Evolutionary conservation across 2,329 filamentous ascomycete species (phyloP).

Genomic region (Chrysosporium keratinophilum): DNA sequence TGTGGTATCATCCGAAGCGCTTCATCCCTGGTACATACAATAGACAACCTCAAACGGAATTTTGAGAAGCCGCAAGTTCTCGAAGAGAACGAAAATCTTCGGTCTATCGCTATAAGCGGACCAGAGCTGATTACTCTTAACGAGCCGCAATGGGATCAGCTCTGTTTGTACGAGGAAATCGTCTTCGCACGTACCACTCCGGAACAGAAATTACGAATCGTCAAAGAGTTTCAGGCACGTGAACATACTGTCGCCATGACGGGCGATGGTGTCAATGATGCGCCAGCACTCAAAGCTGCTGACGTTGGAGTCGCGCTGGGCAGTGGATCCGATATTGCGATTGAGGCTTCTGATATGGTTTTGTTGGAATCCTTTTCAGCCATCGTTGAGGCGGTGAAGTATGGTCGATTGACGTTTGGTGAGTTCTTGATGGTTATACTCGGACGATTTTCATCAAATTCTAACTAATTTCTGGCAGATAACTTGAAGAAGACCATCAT

Average conservation of each 20-base stretch:
- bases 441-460: background rate
- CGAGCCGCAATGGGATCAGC: slow-evolving; percentile 57
- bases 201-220: slow-evolving; percentile 69
- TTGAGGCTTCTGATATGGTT: slow-evolving; percentile 54
- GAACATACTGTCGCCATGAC: slow-evolving; percentile 48
- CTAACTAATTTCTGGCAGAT: slow-evolving; percentile 34
- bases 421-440: slow-evolving; percentile 1
- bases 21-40: slow-evolving; percentile 41
- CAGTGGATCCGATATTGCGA: slow-evolving; percentile 50
- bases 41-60: slow-evolving; percentile 42
- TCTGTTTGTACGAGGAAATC: slow-evolving; percentile 58
- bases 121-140: slow-evolving; percentile 56
- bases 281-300: slow-evolving; percentile 48
- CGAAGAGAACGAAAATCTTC: slow-evolving; percentile 20
- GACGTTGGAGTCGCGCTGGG: slow-evolving; percentile 51
- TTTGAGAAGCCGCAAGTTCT: slow-evolving; percentile 2
- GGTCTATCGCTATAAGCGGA: slow-evolving; percentile 54
- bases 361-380: slow-evolving; percentile 59
- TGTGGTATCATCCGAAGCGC: slow-evolving; percentile 58
- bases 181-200: slow-evolving; percentile 68
- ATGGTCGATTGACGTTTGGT: slow-evolving; percentile 61
- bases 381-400: slow-evolving; percentile 61
- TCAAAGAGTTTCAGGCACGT: slow-evolving; percentile 59
- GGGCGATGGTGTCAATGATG: slow-evolving; percentile 41
- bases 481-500: slow-evolving; percentile 67